Evolutionary conservation across 1,139 yeast genomes (phyloP), one percentile per base, ranked within the genome.

Genomic region (Scheffersomyces stambukii): DNA sequence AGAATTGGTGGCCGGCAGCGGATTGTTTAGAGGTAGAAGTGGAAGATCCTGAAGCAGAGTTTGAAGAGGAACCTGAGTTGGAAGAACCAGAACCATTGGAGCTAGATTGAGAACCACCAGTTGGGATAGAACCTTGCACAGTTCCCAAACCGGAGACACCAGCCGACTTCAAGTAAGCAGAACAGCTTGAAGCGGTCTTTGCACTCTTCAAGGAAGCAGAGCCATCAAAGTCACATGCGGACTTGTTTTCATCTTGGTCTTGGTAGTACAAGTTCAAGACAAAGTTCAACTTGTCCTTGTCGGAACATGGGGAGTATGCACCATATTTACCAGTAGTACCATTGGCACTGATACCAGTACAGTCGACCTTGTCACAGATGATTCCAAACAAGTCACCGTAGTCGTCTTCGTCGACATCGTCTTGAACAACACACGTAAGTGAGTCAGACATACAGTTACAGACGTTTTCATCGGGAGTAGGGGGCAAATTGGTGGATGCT

Each of bases 191-290:
- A 37, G 82, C 80, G 33, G 81, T 57, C 19, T 70, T 58, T 29
- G 71, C 69, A 23, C 40, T 40, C 31, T 59, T 47, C 24, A 73
- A 31, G 21, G 75, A 43, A 29, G 84, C 86, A 36, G 79, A 68
- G 38, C 93, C 91, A 37, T 58, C 55, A 59, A 81, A 82, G 53
- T 69, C 72, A 70, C 93, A 82, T 28, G 83, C 83, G 27, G 64
- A 52, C 13, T 55, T 39, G 35, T 40, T 37, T 35, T 57, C 55
- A 43, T 64, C 70, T 33, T 77, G 64, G 21, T 57, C 59, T 40
- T 60, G 42, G 62, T 74, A 74, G 70, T 81, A 80, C 45, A 63
- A 51, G 66, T 78, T 74, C 50, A 80, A 57, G 33, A 76, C 66
- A 52, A 67, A 80, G 52, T 77, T 74, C 52, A 80, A 73, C 64